These are phyloP conservation scores for Anthracocystis panici-leucophaei DNA, from an alignment of 1,284 basidiomycete genomes.

Conservation along the genomic window DNA sequence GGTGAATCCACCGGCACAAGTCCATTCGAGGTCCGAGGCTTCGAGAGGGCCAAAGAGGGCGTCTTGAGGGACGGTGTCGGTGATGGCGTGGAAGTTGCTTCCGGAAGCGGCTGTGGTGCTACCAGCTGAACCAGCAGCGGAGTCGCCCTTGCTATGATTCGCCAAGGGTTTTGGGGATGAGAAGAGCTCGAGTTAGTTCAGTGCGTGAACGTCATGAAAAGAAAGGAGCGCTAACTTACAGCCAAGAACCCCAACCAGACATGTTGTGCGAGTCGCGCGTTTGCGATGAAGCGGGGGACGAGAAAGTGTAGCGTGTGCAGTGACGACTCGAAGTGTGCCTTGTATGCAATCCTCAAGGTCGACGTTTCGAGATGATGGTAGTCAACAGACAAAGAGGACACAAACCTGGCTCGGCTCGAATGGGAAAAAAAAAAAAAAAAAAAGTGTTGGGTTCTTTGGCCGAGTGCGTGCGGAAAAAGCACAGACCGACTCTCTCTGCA, in stretches of 20 bases:
- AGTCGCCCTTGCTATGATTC: conserved; percentile 28
- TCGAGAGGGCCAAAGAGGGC: conserved; percentile 78
- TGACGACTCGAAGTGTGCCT: too few species aligned
- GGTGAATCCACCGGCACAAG: conserved; percentile 82
- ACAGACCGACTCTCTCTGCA: conserved; percentile 2
- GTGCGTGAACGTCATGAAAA: too few species aligned
- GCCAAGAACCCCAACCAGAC: conserved; percentile 68
- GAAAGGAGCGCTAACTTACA: conserved; percentile 9
- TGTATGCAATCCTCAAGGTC: too few species aligned
- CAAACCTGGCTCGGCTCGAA: not conserved
- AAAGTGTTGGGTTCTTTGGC: conserved; percentile 1
- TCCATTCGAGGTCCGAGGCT: conserved; percentile 83
- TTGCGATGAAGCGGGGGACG: not conserved
- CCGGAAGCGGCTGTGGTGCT: conserved; percentile 35
- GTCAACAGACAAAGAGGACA: not conserved
- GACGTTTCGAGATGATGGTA: too few species aligned
- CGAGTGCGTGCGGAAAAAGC: not conserved
- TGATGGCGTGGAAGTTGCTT: conserved; percentile 65
- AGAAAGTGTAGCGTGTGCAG: not conserved
- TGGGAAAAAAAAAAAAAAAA: not conserved
- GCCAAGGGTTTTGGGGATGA: too few species aligned
- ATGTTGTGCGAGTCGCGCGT: conserved; percentile 32
- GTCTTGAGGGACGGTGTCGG: conserved; percentile 57
- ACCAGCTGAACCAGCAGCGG: conserved; percentile 17
- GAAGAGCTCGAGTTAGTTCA: too few species aligned